Percentiles rank a stretch among this genome's conserved stretches.
These are phyloP conservation scores for Juglanconis juglandina DNA, from an alignment of 2,329 filamentous ascomycete genomes.

Conservation along the genomic window DNA sequence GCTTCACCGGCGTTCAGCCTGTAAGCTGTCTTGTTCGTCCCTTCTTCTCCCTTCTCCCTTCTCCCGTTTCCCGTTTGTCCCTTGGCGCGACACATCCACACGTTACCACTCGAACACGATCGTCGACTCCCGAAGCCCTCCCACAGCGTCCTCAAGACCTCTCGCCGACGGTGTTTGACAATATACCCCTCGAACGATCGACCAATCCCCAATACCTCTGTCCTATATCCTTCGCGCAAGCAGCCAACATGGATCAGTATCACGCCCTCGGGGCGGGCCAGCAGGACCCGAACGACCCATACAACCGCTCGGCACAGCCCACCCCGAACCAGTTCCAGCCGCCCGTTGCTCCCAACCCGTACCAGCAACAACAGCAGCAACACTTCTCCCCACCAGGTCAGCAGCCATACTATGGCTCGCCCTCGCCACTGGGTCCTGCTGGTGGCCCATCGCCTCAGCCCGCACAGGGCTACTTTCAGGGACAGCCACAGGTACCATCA, in stretches of 20 bases:
- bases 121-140: background rate
- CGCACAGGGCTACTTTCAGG: constrained; percentile 28
- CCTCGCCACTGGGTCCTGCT: constrained; percentile 23
- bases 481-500: constrained; percentile 26
- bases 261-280: constrained; percentile 49
- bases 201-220: background rate
- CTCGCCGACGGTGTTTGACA: background rate
- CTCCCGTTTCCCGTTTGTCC: background rate
- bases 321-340: constrained; percentile 46
- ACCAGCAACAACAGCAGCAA: constrained; percentile 41
- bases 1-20: background rate
- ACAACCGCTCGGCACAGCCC: constrained; percentile 39
- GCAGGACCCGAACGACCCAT: constrained; percentile 50
- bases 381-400: constrained; percentile 32
- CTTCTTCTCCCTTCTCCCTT: too few relatives aligned
- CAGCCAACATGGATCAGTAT: constrained; percentile 41
- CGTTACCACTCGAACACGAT: background rate
- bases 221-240: background rate
- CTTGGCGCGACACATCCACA: background rate
- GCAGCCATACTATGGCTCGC: constrained; percentile 36
- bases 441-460: constrained; percentile 32
- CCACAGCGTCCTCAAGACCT: background rate
- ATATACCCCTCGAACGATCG: background rate
- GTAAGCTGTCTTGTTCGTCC: background rate
- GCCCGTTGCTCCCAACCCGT: constrained; percentile 50